These are phyloP conservation scores for Arthroderma sp. DNA, from an alignment of 2,329 filamentous ascomycete species.

Conservation along the genomic window DNA sequence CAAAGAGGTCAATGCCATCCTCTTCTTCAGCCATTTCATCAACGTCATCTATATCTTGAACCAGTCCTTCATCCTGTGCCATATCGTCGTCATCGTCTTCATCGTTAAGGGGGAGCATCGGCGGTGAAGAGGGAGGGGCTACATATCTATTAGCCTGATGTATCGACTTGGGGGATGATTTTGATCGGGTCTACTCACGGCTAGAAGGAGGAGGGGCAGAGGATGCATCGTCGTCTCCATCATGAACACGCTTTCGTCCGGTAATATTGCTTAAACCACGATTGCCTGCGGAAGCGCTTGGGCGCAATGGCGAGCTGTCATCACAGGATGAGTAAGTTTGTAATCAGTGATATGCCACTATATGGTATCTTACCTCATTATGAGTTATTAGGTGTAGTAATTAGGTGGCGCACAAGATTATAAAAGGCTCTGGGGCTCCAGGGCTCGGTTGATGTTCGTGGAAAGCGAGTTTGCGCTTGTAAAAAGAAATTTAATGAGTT, in stretches of 20 bases:
- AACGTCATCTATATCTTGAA: conserved; percentile 51
- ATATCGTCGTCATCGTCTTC: conserved; percentile 31
- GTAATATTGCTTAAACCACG: conserved; percentile 46
- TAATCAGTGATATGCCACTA: no score
- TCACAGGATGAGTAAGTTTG: no score
- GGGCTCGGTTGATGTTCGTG: no score
- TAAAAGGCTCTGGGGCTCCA: no score
- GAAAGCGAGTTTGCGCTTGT: no score
- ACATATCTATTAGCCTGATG: conserved; percentile 6
- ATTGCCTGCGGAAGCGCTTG: conserved; percentile 72
- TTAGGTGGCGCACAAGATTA: no score
- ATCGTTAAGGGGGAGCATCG: conserved; percentile 39
- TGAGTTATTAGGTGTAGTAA: no score
- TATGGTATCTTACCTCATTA: no score
- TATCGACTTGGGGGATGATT: background rate
- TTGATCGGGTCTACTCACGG: conserved; percentile 35
- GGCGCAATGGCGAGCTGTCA: conserved; percentile 64
- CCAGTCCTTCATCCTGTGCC: conserved; percentile 44
- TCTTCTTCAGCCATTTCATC: conserved; percentile 59
- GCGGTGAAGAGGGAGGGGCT: conserved; percentile 47
- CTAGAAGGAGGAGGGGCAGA: conserved; percentile 50
- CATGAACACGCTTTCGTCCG: conserved; percentile 50
- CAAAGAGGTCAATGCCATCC: conserved; percentile 56
- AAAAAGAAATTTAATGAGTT: background rate
- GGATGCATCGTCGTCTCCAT: conserved; percentile 47